Conservation (phyloP, 1,139 yeast species). For the Blastobotrys buckinghamii region DNA sequence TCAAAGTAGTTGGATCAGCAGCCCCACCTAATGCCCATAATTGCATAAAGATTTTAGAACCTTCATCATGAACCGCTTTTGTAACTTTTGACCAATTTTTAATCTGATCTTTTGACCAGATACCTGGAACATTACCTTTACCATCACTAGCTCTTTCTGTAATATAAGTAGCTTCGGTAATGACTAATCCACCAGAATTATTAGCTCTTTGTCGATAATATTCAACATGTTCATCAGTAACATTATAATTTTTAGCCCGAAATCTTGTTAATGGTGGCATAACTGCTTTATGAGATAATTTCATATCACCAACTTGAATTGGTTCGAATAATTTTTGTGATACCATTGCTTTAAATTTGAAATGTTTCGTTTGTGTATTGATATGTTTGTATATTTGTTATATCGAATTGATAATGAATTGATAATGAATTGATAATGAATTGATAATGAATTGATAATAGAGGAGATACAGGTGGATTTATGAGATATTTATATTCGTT, state of each 20-base stretch:
- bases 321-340: constrained; percentile 23
- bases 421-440: no score
- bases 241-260: constrained; percentile 37
- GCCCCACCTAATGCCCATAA: constrained; percentile 41
- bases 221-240: constrained; percentile 41
- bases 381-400: no score
- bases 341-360: no score
- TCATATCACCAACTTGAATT: constrained; percentile 26
- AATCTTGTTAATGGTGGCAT: constrained; percentile 49
- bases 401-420: no score
- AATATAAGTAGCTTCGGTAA: constrained; percentile 42
- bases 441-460: no score
- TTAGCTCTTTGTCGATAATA: constrained; percentile 51
- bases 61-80: constrained; percentile 35
- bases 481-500: no score
- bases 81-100: constrained; percentile 36
- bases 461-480: no score
- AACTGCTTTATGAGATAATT: constrained; percentile 38
- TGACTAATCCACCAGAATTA: constrained; percentile 44
- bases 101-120: constrained; percentile 40
- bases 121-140: constrained; percentile 38
- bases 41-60: constrained; percentile 36
- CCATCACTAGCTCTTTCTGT: constrained; percentile 34
- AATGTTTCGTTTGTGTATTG: no score
- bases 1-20: constrained; percentile 29